Conservation (phyloP, 768 basidiomycete species). For the Pleurotus pulmonarius region DNA sequence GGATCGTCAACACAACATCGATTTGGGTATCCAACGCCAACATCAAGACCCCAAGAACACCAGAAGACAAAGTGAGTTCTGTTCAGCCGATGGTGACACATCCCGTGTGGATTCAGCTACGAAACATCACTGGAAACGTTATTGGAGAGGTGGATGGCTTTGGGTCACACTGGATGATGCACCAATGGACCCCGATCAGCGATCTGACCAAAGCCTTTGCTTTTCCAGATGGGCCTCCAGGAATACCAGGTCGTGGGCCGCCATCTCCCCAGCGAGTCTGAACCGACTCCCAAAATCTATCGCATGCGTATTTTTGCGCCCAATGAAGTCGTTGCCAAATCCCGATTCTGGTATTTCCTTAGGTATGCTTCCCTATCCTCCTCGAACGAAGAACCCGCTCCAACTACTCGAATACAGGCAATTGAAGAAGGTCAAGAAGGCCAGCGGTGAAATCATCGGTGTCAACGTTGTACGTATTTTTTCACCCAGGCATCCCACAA, state of each 20-base stretch:
- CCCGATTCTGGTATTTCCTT: conserved; percentile 99
- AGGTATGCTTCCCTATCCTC: conserved; percentile 43
- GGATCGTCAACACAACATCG: no score
- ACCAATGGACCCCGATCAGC: not conserved
- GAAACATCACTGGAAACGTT: not conserved
- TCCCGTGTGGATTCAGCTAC: no score
- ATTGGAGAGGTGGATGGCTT: not conserved
- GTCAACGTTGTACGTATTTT: conserved; percentile 89
- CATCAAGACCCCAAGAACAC: conserved; percentile 5
- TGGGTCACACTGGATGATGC: not conserved
- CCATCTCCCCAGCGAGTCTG: conserved; percentile 90
- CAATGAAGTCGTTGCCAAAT: conserved; percentile 98
- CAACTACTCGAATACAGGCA: conserved; percentile 46
- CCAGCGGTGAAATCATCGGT: conserved; percentile 97
- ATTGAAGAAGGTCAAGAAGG: conserved; percentile 99
- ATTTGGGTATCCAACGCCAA: not conserved
- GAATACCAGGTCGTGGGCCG: conserved; percentile 99
- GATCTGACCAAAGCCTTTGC: not conserved
- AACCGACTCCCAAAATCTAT: conserved; percentile 97
- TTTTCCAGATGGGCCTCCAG: conserved; percentile 62
- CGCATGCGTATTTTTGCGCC: conserved; percentile 99
- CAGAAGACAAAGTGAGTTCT: not conserved
- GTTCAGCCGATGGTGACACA: not conserved
- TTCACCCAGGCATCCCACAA: conserved; percentile 31
- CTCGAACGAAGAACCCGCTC: no score